Conservation (phyloP, 768 basidiomycete species). For the Terana coerulea region DNA sequence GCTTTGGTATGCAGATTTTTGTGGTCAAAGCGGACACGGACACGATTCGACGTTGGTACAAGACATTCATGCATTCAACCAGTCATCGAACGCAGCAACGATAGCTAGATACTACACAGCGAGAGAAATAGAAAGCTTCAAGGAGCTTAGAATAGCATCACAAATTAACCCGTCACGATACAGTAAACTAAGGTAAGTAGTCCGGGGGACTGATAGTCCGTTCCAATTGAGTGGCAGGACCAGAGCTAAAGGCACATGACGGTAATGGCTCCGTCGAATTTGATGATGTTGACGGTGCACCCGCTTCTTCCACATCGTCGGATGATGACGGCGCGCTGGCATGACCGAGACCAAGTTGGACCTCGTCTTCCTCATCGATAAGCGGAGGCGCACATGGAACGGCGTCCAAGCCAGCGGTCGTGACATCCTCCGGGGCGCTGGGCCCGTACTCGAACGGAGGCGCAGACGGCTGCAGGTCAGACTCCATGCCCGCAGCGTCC, state of each 20-base stretch:
- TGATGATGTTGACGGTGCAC: not conserved
- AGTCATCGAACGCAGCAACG: constrained; percentile 1
- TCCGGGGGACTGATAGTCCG: constrained; percentile 8
- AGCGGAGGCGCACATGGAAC: constrained; percentile 11
- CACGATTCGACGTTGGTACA: too few species aligned
- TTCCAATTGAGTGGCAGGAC: not conserved
- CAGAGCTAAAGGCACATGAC: not conserved
- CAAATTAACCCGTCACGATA: not conserved
- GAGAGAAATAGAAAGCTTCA: constrained; percentile 1
- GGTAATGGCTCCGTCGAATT: not conserved
- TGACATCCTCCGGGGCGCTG: constrained; percentile 11
- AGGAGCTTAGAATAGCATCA: not conserved
- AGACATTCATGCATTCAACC: too few species aligned
- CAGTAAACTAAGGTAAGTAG: constrained; percentile 10
- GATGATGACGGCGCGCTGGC: not conserved
- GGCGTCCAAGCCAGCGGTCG: not conserved
- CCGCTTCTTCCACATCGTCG: not conserved
- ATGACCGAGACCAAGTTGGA: constrained; percentile 10
- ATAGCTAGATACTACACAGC: constrained; percentile 6
- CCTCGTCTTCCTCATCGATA: constrained; percentile 14
- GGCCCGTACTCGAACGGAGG: constrained; percentile 20
- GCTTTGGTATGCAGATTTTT: too few species aligned
- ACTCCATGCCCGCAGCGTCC: constrained; percentile 18
- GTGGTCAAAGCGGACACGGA: too few species aligned
- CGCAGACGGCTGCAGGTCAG: constrained; percentile 17